Conservation (phyloP, 2,329 filamentous ascomycete genomes). For the Pseudogymnoascus sp. region DNA sequence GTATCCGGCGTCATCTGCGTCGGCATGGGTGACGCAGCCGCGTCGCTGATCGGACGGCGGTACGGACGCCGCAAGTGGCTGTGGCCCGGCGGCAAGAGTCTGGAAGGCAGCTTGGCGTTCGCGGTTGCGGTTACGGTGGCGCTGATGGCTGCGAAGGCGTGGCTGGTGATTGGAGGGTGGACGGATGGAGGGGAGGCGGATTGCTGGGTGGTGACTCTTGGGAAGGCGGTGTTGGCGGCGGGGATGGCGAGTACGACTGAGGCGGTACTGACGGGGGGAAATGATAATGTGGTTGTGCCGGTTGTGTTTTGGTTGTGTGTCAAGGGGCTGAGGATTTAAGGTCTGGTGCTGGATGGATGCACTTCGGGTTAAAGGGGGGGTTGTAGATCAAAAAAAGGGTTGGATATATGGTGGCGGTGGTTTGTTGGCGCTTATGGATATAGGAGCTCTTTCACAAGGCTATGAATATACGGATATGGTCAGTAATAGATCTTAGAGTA, state of each 20-base stretch:
- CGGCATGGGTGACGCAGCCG: conserved; percentile 88
- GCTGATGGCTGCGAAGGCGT: conserved; percentile 60
- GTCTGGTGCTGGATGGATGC: neutral
- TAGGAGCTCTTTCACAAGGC: conserved; percentile 6
- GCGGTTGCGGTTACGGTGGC: conserved; percentile 70
- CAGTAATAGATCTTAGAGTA: neutral
- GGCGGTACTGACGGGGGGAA: conserved; percentile 89
- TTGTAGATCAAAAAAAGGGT: neutral
- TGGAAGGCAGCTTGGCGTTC: conserved; percentile 83
- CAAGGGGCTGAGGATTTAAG: conserved; percentile 47
- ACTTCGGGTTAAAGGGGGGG: neutral
- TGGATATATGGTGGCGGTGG: neutral
- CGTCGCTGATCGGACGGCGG: conserved; percentile 78
- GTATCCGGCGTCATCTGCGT: conserved; percentile 89
- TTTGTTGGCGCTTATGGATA: neutral
- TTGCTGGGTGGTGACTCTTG: conserved; percentile 57
- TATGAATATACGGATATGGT: neutral
- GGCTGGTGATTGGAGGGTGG: conserved; percentile 73
- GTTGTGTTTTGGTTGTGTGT: conserved; percentile 89
- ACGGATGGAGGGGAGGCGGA: conserved; percentile 64
- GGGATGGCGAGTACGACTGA: conserved; percentile 82
- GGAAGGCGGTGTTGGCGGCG: conserved; percentile 67
- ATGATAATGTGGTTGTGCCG: conserved; percentile 96
- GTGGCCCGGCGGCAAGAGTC: conserved; percentile 92
- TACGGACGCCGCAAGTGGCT: conserved; percentile 87